Base-by-base conservation (phyloP, 2,329 filamentous ascomycete genomes). In the Madurella mycetomatis region DNA sequence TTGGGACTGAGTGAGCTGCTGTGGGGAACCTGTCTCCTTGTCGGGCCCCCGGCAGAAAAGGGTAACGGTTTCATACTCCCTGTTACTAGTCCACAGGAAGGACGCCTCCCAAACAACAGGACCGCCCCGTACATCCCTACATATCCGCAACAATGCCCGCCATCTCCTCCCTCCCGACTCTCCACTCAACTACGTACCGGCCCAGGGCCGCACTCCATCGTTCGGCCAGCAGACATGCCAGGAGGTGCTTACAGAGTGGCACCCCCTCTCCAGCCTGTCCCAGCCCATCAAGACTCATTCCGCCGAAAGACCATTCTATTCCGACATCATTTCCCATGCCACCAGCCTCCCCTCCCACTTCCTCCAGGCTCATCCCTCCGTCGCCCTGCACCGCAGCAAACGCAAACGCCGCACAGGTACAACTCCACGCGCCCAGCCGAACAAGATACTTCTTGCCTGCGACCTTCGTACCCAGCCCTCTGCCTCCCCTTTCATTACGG, bases 391-490 rank as follows among this genome's bases (percentile, higher is more conserved):
- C 52, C n/a, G 86, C 81, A 17, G 85, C 77, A 58, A 95, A 85
- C 0, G 86, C 80, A 69, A 97, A 97, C 1, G 84, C 85, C 3
- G 91, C 87, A 73, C 94, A 99, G 1, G 84, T 89, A 70, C 94
- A 99, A 69, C 87, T 91, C 94, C 94, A 97, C 1, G 86, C 83
- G 1, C 69, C 63, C 1, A 92, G 77, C 9, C 85, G 82, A 15
- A 97, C 88, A 62, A 88, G 76, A 70, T 96, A 95, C 48, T 64
- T 59, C 41, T 59, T 55, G 37, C 47, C 52, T 34, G 47, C 39
- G 8, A 16, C 34, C 46, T 63, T 53, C 15, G 9, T 16, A 12
- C 9, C 41, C 16, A 9, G 64, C 55, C 43, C 34, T 4, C 25
- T 25, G 3, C 4, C 25, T 7, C 25, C 25, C 25, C 7, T 25